Percentiles rank a stretch among this genome's conserved stretches.
Conservation (phyloP, 139 green algal genomes). For the Chlorella sp. region DNA sequence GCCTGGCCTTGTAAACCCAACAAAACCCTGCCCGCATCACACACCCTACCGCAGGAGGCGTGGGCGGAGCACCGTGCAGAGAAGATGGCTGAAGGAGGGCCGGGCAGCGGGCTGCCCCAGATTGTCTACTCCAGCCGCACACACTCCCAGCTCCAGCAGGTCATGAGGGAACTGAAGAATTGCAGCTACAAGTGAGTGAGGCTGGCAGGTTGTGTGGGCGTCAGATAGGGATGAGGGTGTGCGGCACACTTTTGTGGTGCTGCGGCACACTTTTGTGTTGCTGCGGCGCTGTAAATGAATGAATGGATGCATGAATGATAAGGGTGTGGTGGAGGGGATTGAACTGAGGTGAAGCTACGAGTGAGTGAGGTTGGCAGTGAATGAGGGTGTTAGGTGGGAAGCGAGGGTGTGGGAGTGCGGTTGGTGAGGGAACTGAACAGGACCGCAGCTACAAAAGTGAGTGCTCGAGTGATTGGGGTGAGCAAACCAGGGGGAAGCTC, state of each 20-base stretch:
- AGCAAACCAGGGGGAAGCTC: too few species aligned
- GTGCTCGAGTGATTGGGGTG: too few species aligned
- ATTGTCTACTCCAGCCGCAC: conserved; percentile 96
- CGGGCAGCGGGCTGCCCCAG: conserved; percentile 50
- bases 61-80: conserved; percentile 41
- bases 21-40: too few species aligned
- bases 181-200: conserved; percentile 79
- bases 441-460: too few species aligned
- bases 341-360: too few species aligned
- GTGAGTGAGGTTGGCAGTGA: too few species aligned
- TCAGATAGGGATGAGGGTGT: not conserved
- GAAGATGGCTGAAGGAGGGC: not conserved
- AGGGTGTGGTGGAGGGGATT: too few species aligned
- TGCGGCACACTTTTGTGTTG: too few species aligned
- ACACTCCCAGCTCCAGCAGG: conserved; percentile 95
- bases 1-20: too few species aligned
- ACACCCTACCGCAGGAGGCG: conserved; percentile 37
- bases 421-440: not conserved
- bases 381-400: too few species aligned
- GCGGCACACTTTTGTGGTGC: not conserved
- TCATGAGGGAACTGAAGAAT: conserved; percentile 90
- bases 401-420: not conserved
- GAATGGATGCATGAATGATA: too few species aligned
- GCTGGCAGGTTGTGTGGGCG: not conserved
- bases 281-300: too few species aligned